Base-by-base conservation (phyloP, 495 filamentous ascomycete genomes). In the Podospora conica region DNA sequence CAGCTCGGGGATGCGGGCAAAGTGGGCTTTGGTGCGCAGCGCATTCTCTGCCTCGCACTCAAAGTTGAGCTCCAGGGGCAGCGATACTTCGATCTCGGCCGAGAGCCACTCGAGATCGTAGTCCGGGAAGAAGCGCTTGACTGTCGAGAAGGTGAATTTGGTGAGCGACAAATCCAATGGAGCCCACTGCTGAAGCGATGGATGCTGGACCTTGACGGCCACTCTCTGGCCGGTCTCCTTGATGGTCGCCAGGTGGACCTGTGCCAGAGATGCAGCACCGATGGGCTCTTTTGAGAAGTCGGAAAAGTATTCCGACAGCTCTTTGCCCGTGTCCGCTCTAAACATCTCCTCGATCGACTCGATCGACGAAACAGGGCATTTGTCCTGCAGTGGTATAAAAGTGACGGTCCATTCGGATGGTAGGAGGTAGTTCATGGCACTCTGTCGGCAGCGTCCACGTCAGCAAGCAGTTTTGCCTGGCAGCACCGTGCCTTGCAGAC, bases 181-280 rank as follows among this genome's bases (percentile, higher is more conserved):
- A 10, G 91, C 88, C 93, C 93, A 99, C 81, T 96, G 90, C 53
- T 92, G 90, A 69, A 99, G 79, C 21, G 85, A 81, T 20, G 96
- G 96, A 78, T 99, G 96, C 71, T 99, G 96, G 18, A 98, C 88
- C 78, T 99, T 99, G 66, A 99, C 96, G 1, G 96, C 96, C n/a
- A 98, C 96, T 68, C 88, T 90, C 78, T 90, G 87, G 9, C 92
- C 93, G 20, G 87, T 92, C 71, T 88, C 91, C 74, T 86, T 91
- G 33, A 97, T 78, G 11, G 85, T 91, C n/a, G 94, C 95, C 21
- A 92, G 78, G 71, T 99, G 95, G 18, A 99, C 95, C 75, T 99
- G 95, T 3, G 96, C 95, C 33, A 99, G 81, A 28, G 92, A 96
- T 28, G 95, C 95, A 27, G 95, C 95, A 54, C 96, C 95, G 68